Base-by-base conservation (phyloP, 177 flowering plant species). In the Vitis hybrid region DNA sequence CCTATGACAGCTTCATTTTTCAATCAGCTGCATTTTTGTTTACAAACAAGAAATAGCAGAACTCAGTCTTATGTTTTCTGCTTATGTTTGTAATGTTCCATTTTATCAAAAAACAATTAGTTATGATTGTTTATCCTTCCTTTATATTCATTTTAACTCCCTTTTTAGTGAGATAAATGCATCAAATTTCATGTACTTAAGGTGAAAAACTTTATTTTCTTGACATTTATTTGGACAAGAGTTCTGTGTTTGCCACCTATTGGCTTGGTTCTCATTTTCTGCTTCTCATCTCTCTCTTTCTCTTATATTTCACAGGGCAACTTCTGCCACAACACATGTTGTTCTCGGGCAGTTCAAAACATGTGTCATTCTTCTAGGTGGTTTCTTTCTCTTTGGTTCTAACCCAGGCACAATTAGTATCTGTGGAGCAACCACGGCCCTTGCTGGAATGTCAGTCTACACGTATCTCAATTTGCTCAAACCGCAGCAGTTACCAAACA, bases 261-360 rank as follows among this genome's bases (percentile, higher is more conserved):
- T 14, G 50, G 30, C 50, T 61, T 6, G 32, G 62, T 66, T 60
- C n/a, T 58, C 68, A 32, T 69, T n/a, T 63, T 14, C 66, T 63
- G 14, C 35, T 12, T 35, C 35, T 19, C 7, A 1, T 24, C 2
- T 24, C 27, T 24, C 18, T 16, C 12, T 11, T 40, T 21, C 19
- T 12, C 1, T 21, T 30, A 35, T 40, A 18, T 49, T 40, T 74
- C 52, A 57, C 86, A 88, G 92, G 75, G 92, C 90, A 51, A 86
- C 92, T 13, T 88, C 92, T 32, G 92, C 92, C 9, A 76, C 81
- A 16, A 81, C 88, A 30, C 92, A 88, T 64, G 92, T 84, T 8
- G 90, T 88, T 60, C 90, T 88, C 5, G 92, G 92, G 51, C 92
- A 88, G 72, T 88, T 88, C 77, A 88, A 88, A 71, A 88, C 92